Evolutionary conservation across 495 filamentous ascomycete species (phyloP), one percentile per base, ranked within the genome.

Genomic region (Entonaema liquescens): DNA sequence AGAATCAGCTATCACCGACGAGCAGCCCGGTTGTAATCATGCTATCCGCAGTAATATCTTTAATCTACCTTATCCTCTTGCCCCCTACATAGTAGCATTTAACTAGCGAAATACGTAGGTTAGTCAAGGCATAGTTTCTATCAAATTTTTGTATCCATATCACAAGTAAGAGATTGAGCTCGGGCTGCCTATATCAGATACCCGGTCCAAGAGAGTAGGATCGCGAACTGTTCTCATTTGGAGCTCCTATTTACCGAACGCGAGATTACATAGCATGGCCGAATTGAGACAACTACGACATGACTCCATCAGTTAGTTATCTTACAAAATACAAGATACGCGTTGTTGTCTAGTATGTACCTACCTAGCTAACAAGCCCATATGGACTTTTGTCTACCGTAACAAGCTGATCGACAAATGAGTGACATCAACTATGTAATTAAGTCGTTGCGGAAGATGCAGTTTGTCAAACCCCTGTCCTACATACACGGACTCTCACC

Each of bases 401-500:
- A 64, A 64, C 26, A 44, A 59, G 19, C 44, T 55, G 64, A 64
- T 68, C 64, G 59, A 59, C 64, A 55, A 59, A 59, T 59, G 53
- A 47, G 64, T 68, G 63, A 72, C 64, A 72, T 68, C 69, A 72
- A 64, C 59, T 53, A 63, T 44, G 59, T 49, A 67, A 29, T 42
- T 54, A 53, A 61, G 60, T 58, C 19, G 38, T 68, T 38, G 49
- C 65, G 28, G 55, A 52, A 33, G 44, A 65, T 65, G 56, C 31
- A 72, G 50, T 65, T 72, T 50, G 42, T 44, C 40, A 31, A 26
- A 33, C 59, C 69, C 64, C 49, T 59, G 47, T 50, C 60, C 11
- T 56, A 62, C 62, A 52, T 54, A 69, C 42, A 62, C 65, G 62
- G 65, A 52, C 70, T 62, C 70, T 69, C 61, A 55, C 70, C 70